A percentile compares a stretch with the other conserved stretches of the same genome.
Conservation (phyloP, 2,329 filamentous ascomycete genomes). For the Thelonectria discophora region DNA sequence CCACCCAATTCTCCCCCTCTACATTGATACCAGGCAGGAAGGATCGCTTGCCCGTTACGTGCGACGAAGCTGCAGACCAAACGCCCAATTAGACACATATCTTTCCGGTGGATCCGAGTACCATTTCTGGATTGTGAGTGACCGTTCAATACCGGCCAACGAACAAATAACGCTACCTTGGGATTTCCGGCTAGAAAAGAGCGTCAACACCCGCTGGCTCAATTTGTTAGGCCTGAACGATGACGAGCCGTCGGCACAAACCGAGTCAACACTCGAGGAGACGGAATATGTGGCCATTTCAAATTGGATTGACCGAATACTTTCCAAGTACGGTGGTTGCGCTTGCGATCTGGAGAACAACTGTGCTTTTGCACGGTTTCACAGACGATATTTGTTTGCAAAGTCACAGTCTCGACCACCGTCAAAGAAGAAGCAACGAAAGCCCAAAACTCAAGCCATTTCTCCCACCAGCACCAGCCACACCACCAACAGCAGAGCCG, state of each 20-base stretch:
- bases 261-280: slow-evolving; percentile 65
- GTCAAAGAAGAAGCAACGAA: slow-evolving; percentile 62
- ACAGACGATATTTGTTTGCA: slow-evolving; percentile 62
- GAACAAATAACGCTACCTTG: slow-evolving; percentile 72
- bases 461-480: slow-evolving; percentile 71
- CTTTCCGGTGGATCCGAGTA: slow-evolving; percentile 81
- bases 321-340: slow-evolving; percentile 82
- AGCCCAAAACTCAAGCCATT: slow-evolving; percentile 62
- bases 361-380: slow-evolving; percentile 71
- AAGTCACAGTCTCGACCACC: slow-evolving; percentile 53
- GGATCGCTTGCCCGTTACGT: slow-evolving; percentile 88
- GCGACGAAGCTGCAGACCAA: slow-evolving; percentile 90
- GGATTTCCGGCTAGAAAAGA: slow-evolving; percentile 73
- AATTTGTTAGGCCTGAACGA: slow-evolving; percentile 70
- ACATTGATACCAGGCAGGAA: slow-evolving; percentile 90
- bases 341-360: slow-evolving; percentile 73
- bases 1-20: slow-evolving; percentile 86
- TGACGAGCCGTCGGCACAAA: slow-evolving; percentile 59
- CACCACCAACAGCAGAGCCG: slow-evolving; percentile 69
- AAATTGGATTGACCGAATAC: slow-evolving; percentile 72
- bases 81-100: slow-evolving; percentile 87
- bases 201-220: slow-evolving; percentile 61
- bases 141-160: slow-evolving; percentile 73
- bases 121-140: slow-evolving; percentile 92
- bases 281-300: slow-evolving; percentile 68